Conservation (phyloP, 257 asterid species). For the Perilla frutescens region DNA sequence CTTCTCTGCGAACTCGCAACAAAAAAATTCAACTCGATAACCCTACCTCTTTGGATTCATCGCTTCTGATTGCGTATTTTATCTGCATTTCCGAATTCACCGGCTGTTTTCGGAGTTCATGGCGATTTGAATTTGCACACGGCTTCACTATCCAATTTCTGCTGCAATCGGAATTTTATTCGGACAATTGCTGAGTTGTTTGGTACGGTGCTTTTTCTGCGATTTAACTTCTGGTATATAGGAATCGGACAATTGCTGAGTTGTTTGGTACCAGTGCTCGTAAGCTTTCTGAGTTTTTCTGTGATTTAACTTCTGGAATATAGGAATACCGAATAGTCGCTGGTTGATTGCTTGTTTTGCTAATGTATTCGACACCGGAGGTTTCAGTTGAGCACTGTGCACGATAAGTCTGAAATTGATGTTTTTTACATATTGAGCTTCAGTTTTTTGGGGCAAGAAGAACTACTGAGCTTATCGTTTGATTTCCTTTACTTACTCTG, state of each 20-base stretch:
- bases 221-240: slow-evolving; percentile 17
- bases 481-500: neutral
- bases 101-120: slow-evolving; percentile 14
- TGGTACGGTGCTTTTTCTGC: slow-evolving; percentile 27
- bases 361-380: slow-evolving; percentile 1
- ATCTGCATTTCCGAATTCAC: neutral
- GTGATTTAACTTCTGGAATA: slow-evolving; percentile 14
- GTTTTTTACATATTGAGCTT: neutral
- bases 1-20: slow-evolving; percentile 5
- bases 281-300: neutral
- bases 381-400: slow-evolving; percentile 24
- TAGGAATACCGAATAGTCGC: neutral
- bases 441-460: neutral
- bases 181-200: slow-evolving; percentile 5
- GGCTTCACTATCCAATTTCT: slow-evolving; percentile 4
- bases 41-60: neutral
- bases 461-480: slow-evolving; percentile 11
- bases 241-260: neutral
- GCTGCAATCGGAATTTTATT: slow-evolving; percentile 11
- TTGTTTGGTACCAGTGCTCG: slow-evolving; percentile 19
- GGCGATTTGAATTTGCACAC: slow-evolving; percentile 25
- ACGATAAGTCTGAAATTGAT: slow-evolving; percentile 11
- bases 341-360: slow-evolving; percentile 21
- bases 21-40: neutral
- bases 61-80: neutral